Evolutionary conservation across 2,329 filamentous ascomycete species (phyloP).

Genomic region (Arthrobotrys entomopaga): DNA sequence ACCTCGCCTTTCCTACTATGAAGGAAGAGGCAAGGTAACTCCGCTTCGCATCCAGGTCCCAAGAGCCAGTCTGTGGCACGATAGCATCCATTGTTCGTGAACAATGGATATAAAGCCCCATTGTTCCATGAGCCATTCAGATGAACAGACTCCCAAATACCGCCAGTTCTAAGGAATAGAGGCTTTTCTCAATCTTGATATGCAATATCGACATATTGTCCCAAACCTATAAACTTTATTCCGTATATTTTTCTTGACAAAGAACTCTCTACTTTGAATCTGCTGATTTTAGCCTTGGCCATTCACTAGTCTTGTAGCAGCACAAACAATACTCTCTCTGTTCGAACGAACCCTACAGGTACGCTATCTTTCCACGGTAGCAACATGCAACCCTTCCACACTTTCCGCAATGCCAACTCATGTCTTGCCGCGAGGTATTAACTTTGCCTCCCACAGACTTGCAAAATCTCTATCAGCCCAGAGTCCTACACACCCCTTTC

Average conservation of each 20-base stretch:
- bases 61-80: conserved; percentile 17
- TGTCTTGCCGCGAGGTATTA: conserved; percentile 17
- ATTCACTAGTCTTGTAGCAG: not conserved
- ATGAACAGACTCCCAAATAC: not conserved
- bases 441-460: conserved; percentile 8
- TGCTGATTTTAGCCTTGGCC: not conserved
- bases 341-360: conserved; percentile 13
- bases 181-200: not conserved
- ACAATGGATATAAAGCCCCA: conserved; percentile 45
- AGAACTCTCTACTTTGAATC: not conserved
- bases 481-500: conserved; percentile 6
- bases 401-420: conserved; percentile 26
- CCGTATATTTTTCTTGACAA: not conserved
- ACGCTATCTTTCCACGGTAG: conserved; percentile 5
- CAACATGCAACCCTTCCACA: conserved; percentile 6
- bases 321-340: conserved; percentile 20
- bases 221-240: not conserved
- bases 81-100: conserved; percentile 40
- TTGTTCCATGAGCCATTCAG: not conserved
- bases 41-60: not conserved
- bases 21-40: conserved; percentile 14
- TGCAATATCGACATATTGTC: not conserved
- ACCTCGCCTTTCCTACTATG: conserved; percentile 6
- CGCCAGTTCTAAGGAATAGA: not conserved
- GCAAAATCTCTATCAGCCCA: conserved; percentile 8